phyloP scores from a whole-genome alignment of 2,329 filamentous ascomycete species.

The Phyllosticta citribraziliensis region DNA sequence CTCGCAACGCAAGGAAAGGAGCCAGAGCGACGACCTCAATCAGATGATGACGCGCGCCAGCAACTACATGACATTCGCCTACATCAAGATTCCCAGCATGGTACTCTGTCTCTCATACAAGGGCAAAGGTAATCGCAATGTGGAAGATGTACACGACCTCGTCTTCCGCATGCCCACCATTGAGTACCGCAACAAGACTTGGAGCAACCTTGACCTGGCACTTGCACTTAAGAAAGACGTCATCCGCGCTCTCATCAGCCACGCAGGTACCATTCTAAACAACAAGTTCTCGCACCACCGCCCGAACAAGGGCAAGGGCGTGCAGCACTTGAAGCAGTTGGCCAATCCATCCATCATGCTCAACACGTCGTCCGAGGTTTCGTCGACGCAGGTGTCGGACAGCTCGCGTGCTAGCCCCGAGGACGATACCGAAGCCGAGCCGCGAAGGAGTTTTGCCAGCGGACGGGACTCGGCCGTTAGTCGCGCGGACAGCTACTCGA shows the following conservation, averaged over 20 bases:
- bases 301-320: slow-evolving; percentile 66
- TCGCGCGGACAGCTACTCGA: slow-evolving; percentile 3
- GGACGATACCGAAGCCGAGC: not conserved
- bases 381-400: slow-evolving; percentile 10
- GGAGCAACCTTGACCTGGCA: slow-evolving; percentile 93
- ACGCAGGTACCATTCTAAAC: slow-evolving; percentile 90
- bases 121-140: slow-evolving; percentile 86
- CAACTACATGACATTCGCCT: slow-evolving; percentile 94
- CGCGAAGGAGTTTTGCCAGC: slow-evolving; percentile 9
- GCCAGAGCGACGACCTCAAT: slow-evolving; percentile 76
- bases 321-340: slow-evolving; percentile 67
- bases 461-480: slow-evolving; percentile 6
- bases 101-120: slow-evolving; percentile 95
- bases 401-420: slow-evolving; percentile 22
- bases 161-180: slow-evolving; percentile 91
- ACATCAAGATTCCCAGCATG: slow-evolving; percentile 90
- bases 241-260: slow-evolving; percentile 85
- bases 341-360: slow-evolving; percentile 66
- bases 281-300: slow-evolving; percentile 93
- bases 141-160: slow-evolving; percentile 95
- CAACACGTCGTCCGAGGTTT: slow-evolving; percentile 14
- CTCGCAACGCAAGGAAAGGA: slow-evolving; percentile 35
- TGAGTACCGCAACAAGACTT: slow-evolving; percentile 97
- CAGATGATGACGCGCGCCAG: slow-evolving; percentile 95
- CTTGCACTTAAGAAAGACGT: slow-evolving; percentile 90